Base-by-base conservation (phyloP, 2,329 filamentous ascomycete species). In the Colletotrichum eremochloae region DNA sequence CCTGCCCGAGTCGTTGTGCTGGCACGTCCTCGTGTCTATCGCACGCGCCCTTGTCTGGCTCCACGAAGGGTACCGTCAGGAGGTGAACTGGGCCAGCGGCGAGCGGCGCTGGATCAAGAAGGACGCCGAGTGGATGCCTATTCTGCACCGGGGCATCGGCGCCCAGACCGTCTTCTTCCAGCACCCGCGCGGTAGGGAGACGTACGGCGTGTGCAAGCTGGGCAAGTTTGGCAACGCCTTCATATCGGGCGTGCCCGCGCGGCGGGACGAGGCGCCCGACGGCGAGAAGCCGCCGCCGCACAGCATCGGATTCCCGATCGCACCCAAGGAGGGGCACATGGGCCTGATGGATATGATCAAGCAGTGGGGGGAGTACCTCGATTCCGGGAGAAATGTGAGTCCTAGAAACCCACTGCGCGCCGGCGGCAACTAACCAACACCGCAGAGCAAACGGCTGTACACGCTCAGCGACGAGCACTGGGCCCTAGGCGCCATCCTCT, bases 151-250 rank as follows among this genome's bases (percentile, higher is more conserved):
- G 14, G 80, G 83, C 50, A 82, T 90, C 53, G 77, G 71, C 62
- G 82, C 87, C 0, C 75, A 75, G n/a, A 87, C 87, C 75, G 83
- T 90, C 66, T 87, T 84, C 76, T 83, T 90, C 75, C 82, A 85
- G 77, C 82, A 86, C 63, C 83, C 86, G 46, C 79, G 80, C 15
- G 85, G 84, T 2, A 77, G 73, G 15, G 87, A 89, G 78, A 84
- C 82, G 42, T 90, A 89, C 75, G 88, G 87, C 0, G 76, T 80
- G 38, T 89, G 87, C 75, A 90, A 89, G 79, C 78, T 90, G 67
- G 87, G 87, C 18, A 83, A 85, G 53, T 87, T 86, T 66, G 76
- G 79, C 55, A 76, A 76, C n/a, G 81, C 83, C 20, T 78, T 77
- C 36, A 79, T 87, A 14, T 82, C 83, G n/a, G 80, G 80, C 53